Conservation (phyloP, 2,329 filamentous ascomycete genomes). For the Aureobasidium lini region DNA sequence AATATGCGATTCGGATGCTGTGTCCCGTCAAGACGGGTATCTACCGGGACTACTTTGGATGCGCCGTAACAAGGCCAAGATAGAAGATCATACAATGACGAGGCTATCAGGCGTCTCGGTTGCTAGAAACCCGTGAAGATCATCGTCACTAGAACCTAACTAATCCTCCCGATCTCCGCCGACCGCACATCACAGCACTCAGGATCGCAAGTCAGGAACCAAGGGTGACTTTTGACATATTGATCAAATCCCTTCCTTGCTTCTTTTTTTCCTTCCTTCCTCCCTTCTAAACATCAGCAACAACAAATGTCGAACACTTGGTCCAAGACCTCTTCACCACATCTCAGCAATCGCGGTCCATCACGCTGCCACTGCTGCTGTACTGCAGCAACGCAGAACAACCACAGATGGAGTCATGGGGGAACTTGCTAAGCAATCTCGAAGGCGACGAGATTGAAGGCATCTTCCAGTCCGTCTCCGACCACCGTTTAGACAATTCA, state of each 20-base stretch:
- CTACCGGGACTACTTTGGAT: too few species aligned
- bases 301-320: neutral
- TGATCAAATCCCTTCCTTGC: neutral
- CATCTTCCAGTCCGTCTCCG: conserved; percentile 37
- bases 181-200: too few species aligned
- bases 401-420: conserved; percentile 33
- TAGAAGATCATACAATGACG: too few species aligned
- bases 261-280: neutral
- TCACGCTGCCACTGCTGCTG: conserved; percentile 47
- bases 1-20: too few species aligned
- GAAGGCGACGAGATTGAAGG: conserved; percentile 23
- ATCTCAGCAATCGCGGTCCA: conserved; percentile 47
- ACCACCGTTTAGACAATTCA: conserved; percentile 47
- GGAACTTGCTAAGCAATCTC: conserved; percentile 24
- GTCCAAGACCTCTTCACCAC: conserved; percentile 20
- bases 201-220: neutral
- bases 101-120: too few species aligned
- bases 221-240: neutral
- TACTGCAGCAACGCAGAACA: conserved; percentile 29
- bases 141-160: too few species aligned
- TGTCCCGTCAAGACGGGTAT: too few species aligned
- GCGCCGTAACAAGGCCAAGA: too few species aligned
- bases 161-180: too few species aligned
- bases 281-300: neutral
- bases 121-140: too few species aligned